phyloP scores from a whole-genome alignment of 305 asterid genomes.

The Solanum hybrid region DNA sequence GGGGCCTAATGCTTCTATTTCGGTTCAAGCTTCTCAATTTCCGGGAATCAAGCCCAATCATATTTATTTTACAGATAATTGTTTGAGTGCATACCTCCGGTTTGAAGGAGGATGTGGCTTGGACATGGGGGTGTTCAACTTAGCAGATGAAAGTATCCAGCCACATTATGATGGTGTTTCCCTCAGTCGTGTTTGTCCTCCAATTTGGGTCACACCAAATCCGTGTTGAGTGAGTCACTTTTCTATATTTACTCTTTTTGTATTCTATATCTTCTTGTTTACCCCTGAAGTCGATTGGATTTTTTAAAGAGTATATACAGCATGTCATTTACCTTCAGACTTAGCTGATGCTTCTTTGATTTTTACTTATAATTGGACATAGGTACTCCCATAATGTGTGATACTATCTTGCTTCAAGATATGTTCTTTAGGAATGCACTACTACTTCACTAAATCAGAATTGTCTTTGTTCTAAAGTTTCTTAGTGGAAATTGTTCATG shows the following conservation, averaged over 20 bases:
- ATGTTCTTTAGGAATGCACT: too few relatives aligned
- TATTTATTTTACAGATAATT: background rate
- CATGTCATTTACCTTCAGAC: background rate
- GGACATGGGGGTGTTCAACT: background rate
- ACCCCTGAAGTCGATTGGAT: background rate
- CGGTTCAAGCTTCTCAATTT: background rate
- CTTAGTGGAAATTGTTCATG: background rate
- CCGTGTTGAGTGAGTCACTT: background rate
- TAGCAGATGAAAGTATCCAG: background rate
- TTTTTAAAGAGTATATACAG: background rate
- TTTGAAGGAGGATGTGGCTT: background rate
- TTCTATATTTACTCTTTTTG: background rate
- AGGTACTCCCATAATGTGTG: background rate
- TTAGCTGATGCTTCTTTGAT: background rate
- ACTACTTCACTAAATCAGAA: background rate
- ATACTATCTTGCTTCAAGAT: background rate
- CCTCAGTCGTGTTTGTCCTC: background rate
- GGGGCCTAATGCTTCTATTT: background rate
- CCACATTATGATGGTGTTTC: background rate
- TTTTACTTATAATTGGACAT: background rate
- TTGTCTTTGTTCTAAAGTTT: background rate
- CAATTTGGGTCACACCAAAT: background rate
- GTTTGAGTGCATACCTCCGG: background rate
- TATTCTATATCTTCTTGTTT: background rate
- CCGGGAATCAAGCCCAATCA: background rate